These are phyloP conservation scores for Nannochloropsis salina DNA, from an alignment of 108 stramenopile genomes.

Conservation along the genomic window DNA sequence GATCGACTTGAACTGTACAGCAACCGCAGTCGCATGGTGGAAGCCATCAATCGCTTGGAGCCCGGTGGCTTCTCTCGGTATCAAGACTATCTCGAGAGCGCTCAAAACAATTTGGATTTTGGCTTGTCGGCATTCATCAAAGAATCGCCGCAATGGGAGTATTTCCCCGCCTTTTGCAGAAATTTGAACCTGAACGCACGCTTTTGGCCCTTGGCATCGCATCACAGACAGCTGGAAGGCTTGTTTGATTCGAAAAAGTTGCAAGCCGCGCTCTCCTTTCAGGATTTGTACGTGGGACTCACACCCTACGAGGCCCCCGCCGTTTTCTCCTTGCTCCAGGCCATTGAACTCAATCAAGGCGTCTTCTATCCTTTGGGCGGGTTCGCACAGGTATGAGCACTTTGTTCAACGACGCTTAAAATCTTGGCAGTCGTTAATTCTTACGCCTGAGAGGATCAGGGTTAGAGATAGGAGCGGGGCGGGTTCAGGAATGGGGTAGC, in stretches of 20 bases:
- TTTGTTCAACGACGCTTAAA: no score
- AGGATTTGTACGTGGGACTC: slow-evolving; percentile 77
- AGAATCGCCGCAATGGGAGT: slow-evolving; percentile 18
- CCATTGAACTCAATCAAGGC: slow-evolving; percentile 70
- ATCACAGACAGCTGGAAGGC: slow-evolving; percentile 34
- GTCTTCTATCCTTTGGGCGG: slow-evolving; percentile 66
- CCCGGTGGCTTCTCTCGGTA: slow-evolving; percentile 27
- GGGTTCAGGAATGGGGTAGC: no score
- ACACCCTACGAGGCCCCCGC: slow-evolving; percentile 83
- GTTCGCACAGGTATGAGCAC: slow-evolving; percentile 59
- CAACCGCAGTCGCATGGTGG: neutral
- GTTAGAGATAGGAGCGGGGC: no score
- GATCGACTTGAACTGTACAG: neutral
- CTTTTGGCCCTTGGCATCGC: slow-evolving; percentile 30
- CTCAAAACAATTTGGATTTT: slow-evolving; percentile 34
- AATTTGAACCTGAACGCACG: neutral
- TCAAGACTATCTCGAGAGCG: slow-evolving; percentile 29
- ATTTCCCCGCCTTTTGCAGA: slow-evolving; percentile 32
- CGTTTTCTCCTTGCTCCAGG: slow-evolving; percentile 78
- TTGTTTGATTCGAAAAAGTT: slow-evolving; percentile 32
- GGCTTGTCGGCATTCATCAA: slow-evolving; percentile 48
- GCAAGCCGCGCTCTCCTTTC: slow-evolving; percentile 72
- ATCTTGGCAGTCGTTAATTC: no score
- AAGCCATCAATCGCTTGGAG: slow-evolving; percentile 32
- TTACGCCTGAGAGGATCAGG: no score